phyloP scores from a whole-genome alignment of 1,139 yeast genomes.

The Lodderomyces parapsilosis region DNA sequence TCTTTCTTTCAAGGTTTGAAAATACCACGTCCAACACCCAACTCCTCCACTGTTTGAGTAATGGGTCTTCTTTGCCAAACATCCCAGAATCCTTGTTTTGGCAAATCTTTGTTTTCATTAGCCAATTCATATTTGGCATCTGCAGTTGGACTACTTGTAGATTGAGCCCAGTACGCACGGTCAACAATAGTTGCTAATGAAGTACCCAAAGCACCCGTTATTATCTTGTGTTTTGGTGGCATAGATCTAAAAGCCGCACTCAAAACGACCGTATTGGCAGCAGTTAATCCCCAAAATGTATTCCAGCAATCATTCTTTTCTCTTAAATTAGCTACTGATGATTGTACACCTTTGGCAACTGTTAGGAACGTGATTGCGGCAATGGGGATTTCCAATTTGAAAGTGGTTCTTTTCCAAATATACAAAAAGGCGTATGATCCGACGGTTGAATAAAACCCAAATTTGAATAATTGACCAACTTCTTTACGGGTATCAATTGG shows the following conservation, averaged over 20 bases:
- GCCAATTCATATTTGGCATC: conserved; percentile 37
- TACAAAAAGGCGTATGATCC: conserved; percentile 52
- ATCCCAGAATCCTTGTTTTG: conserved; percentile 78
- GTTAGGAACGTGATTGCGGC: conserved; percentile 43
- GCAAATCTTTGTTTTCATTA: conserved; percentile 33
- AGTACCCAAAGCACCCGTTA: conserved; percentile 45
- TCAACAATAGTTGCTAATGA: conserved; percentile 38
- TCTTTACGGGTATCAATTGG: conserved; percentile 47
- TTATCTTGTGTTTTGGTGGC: conserved; percentile 43
- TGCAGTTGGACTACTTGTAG: conserved; percentile 39
- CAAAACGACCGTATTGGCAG: conserved; percentile 43
- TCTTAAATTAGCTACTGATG: conserved; percentile 43
- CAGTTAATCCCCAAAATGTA: conserved; percentile 45
- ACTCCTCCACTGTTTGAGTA: conserved; percentile 73
- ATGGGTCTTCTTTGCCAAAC: conserved; percentile 79
- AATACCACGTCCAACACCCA: conserved; percentile 68
- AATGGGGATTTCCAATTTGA: conserved; percentile 42
- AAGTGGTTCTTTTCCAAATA: conserved; percentile 48
- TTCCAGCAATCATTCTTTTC: conserved; percentile 53
- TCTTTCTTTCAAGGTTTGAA: conserved; percentile 24
- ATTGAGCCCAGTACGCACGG: conserved; percentile 45
- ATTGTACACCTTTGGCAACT: conserved; percentile 30
- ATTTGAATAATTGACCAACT: conserved; percentile 39
- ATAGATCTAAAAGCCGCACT: conserved; percentile 41
- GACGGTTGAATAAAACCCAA: conserved; percentile 44